A percentile compares a stretch with the other conserved stretches of the same genome.
These are phyloP conservation scores for Scheffersomyces spartinae DNA, from an alignment of 805 yeast genomes.

Conservation along the genomic window DNA sequence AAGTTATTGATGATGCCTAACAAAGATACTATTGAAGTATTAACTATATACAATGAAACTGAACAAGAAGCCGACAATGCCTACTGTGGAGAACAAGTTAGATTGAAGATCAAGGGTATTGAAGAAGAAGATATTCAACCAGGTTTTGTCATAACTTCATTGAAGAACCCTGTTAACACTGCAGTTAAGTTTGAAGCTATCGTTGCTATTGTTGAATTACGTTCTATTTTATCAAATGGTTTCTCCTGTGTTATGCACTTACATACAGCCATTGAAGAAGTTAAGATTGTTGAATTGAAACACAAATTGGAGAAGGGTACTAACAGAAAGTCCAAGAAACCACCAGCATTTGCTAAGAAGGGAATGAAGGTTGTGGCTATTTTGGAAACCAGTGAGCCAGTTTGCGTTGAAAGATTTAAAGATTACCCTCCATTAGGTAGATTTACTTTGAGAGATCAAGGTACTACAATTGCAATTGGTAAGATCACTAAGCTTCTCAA, in stretches of 20 bases:
- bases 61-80: slow-evolving; percentile 90
- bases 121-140: slow-evolving; percentile 93
- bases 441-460: slow-evolving; percentile 97
- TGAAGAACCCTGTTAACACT: slow-evolving; percentile 80
- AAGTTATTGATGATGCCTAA: slow-evolving; percentile 86
- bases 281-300: slow-evolving; percentile 63
- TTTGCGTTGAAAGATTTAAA: slow-evolving; percentile 86
- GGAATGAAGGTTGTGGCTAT: slow-evolving; percentile 97
- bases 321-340: slow-evolving; percentile 88
- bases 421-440: slow-evolving; percentile 96
- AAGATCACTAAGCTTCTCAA: slow-evolving; percentile 77
- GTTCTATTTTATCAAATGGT: slow-evolving; percentile 89
- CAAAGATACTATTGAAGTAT: slow-evolving; percentile 70
- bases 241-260: slow-evolving; percentile 98
- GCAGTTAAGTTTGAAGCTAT: slow-evolving; percentile 91
- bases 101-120: slow-evolving; percentile 84
- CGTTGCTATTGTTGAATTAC: slow-evolving; percentile 92
- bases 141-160: slow-evolving; percentile 86
- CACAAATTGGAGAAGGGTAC: slow-evolving; percentile 96
- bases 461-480: slow-evolving; percentile 96
- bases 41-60: slow-evolving; percentile 85
- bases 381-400: slow-evolving; percentile 74
- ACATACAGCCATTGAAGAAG: slow-evolving; percentile 97
- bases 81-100: slow-evolving; percentile 93
- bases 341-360: slow-evolving; percentile 97